phyloP scores from a whole-genome alignment of 2,329 filamentous ascomycete genomes.

The Didymosphaeria variabile region DNA sequence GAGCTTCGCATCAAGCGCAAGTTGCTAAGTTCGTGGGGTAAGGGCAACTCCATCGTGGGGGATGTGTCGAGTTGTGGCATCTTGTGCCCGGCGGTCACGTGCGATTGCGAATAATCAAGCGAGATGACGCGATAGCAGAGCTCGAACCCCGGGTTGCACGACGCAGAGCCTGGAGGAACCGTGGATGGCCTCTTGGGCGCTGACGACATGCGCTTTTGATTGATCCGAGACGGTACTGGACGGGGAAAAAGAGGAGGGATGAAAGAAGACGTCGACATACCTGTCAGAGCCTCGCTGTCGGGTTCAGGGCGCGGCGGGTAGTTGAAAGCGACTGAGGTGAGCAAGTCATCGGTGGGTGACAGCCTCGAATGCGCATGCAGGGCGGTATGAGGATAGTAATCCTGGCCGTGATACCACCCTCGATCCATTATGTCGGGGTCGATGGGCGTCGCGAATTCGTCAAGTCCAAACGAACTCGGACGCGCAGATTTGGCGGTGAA shows the following conservation, averaged over 20 bases:
- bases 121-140: slow-evolving; percentile 26
- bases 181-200: background rate
- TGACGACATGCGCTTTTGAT: background rate
- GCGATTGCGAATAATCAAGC: slow-evolving; percentile 30
- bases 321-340: slow-evolving; percentile 17
- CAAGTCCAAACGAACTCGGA: slow-evolving; percentile 53
- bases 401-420: slow-evolving; percentile 33
- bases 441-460: slow-evolving; percentile 38
- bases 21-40: slow-evolving; percentile 14
- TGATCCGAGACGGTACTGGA: slow-evolving; percentile 2
- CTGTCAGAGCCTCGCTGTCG: slow-evolving; percentile 21
- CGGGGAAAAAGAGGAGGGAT: background rate
- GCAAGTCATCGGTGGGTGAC: slow-evolving; percentile 20
- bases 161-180: background rate
- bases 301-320: slow-evolving; percentile 24
- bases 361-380: slow-evolving; percentile 17
- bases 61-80: slow-evolving; percentile 11
- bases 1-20: slow-evolving; percentile 20
- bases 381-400: slow-evolving; percentile 23
- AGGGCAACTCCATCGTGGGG: slow-evolving; percentile 18
- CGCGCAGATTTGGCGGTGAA: slow-evolving; percentile 47
- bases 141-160: slow-evolving; percentile 12
- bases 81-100: slow-evolving; percentile 23
- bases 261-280: slow-evolving; percentile 16
- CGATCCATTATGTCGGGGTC: slow-evolving; percentile 39